Evolutionary conservation across 78 protist genomes (phyloP).

Genomic region (Dictyostelium brefeldianum): DNA sequence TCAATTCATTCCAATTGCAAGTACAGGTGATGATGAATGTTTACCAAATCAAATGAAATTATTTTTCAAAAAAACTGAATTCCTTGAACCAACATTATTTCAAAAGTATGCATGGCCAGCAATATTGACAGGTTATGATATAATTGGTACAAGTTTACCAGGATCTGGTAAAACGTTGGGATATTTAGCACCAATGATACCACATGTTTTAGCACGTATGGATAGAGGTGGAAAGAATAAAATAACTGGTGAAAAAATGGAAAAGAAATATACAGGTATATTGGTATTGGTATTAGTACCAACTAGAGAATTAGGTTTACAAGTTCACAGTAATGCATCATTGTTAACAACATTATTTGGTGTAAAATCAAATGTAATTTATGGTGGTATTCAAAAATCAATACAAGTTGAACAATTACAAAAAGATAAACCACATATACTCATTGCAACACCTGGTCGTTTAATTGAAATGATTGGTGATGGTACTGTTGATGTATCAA

Average conservation of each 20-base stretch:
- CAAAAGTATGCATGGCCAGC: conserved; percentile 96
- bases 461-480: conserved; percentile 94
- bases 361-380: conserved; percentile 87
- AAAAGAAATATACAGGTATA: conserved; percentile 32
- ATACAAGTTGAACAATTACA: conserved; percentile 92
- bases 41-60: conserved; percentile 20
- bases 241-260: background rate
- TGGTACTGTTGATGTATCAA: conserved; percentile 82
- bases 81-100: conserved; percentile 96
- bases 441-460: conserved; percentile 99
- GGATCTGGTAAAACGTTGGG: conserved; percentile 98
- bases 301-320: conserved; percentile 97
- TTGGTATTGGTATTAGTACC: conserved; percentile 96
- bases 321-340: conserved; percentile 91
- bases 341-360: conserved; percentile 88
- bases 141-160: conserved; percentile 99
- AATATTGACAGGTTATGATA: conserved; percentile 87
- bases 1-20: conserved; percentile 44
- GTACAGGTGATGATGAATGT: background rate
- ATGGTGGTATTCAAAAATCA: conserved; percentile 96
- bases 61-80: conserved; percentile 37
- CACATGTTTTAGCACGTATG: conserved; percentile 26
- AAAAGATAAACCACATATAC: conserved; percentile 91
- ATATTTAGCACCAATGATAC: conserved; percentile 90
- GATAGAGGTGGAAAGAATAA: background rate